Evolutionary conservation across 805 yeast genomes (phyloP).

Genomic region (Cyberlindnera mrakii): DNA sequence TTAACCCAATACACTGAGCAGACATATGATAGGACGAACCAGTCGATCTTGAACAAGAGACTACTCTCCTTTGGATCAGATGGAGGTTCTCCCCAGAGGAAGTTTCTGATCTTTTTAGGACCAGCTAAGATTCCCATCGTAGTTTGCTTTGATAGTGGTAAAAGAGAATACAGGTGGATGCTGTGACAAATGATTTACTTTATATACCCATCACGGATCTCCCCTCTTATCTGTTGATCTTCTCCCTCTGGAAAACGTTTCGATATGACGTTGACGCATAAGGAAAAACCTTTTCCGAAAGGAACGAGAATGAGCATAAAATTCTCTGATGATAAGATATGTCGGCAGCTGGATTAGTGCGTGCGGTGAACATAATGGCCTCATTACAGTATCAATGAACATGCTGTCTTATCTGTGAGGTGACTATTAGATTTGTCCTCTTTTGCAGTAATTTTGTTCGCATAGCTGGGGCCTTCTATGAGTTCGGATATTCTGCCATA

Average conservation of each 20-base stretch:
- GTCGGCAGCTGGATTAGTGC: too few species aligned
- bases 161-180: not conserved
- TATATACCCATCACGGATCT: not conserved
- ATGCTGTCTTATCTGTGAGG: too few species aligned
- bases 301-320: too few species aligned
- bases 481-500: too few species aligned
- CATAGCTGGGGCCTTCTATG: too few species aligned
- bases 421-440: too few species aligned
- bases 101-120: conserved; percentile 11
- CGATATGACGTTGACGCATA: not conserved
- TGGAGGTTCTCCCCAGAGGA: conserved; percentile 23
- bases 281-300: too few species aligned
- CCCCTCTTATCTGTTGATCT: not conserved
- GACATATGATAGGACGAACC: conserved; percentile 20
- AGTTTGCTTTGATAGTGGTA: not conserved
- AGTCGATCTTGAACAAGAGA: conserved; percentile 21
- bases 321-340: too few species aligned
- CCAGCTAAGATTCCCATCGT: not conserved
- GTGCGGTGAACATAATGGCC: too few species aligned
- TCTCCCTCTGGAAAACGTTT: not conserved
- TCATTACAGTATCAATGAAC: too few species aligned
- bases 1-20: conserved; percentile 32
- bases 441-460: too few species aligned
- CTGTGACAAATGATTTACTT: not conserved
- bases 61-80: conserved; percentile 15